Conservation (phyloP, 768 basidiomycete species). For the Boletus rubescentipes region DNA sequence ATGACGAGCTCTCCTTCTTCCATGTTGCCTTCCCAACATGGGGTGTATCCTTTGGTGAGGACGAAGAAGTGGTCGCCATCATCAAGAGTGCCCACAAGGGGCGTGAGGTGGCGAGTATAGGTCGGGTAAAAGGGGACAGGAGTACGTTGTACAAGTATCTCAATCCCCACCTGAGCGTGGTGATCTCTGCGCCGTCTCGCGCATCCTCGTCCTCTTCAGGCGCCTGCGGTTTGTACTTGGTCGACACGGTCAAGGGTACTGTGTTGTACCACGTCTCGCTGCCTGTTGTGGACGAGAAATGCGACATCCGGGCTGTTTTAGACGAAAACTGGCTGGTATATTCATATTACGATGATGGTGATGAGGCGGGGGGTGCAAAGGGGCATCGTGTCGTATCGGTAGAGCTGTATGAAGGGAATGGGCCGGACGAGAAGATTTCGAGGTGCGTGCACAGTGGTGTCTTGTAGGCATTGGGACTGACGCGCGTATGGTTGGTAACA, state of each 20-base stretch:
- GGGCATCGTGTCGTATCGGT: constrained; percentile 76
- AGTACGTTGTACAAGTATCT: constrained; percentile 93
- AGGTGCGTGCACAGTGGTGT: constrained; percentile 51
- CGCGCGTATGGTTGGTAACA: constrained; percentile 18
- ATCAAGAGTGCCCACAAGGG: constrained; percentile 41
- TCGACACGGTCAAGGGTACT: constrained; percentile 80
- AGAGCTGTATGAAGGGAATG: constrained; percentile 83
- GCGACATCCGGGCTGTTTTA: constrained; percentile 68
- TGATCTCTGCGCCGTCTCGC: constrained; percentile 50
- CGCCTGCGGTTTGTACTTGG: constrained; percentile 65
- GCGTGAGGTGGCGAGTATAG: constrained; percentile 70
- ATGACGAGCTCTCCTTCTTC: constrained; percentile 42
- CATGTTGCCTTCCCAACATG: constrained; percentile 64
- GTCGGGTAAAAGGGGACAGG: constrained; percentile 84
- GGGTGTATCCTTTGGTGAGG: constrained; percentile 54
- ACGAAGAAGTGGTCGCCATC: constrained; percentile 57
- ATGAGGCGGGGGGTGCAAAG: constrained; percentile 49
- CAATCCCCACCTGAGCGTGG: constrained; percentile 73
- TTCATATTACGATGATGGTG: constrained; percentile 70
- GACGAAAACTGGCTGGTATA: constrained; percentile 95
- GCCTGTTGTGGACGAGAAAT: constrained; percentile 43
- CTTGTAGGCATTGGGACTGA: constrained; percentile 7
- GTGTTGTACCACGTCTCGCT: constrained; percentile 67
- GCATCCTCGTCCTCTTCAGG: constrained; percentile 12
- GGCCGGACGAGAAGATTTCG: constrained; percentile 62